phyloP scores from a whole-genome alignment of 768 basidiomycete genomes.

The Amanita phalloides region DNA sequence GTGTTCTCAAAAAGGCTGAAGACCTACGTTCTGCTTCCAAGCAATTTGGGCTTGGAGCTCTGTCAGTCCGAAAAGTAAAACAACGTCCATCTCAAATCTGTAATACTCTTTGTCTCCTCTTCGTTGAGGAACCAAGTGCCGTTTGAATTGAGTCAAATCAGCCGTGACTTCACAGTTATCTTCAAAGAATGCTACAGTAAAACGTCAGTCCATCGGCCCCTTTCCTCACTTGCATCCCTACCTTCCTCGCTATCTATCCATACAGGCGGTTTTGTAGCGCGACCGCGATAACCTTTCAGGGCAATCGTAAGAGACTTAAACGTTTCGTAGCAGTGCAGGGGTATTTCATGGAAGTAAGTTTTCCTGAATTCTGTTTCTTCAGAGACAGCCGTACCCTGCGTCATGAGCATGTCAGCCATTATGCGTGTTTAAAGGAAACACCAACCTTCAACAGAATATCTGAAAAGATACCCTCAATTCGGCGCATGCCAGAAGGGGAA shows the following conservation, averaged over 20 bases:
- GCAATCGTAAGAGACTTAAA: not conserved
- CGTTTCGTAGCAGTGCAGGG: not conserved
- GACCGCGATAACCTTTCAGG: constrained; percentile 14
- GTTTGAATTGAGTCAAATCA: constrained; percentile 10
- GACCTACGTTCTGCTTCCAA: constrained; percentile 29
- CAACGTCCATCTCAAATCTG: constrained; percentile 21
- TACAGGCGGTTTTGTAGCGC: constrained; percentile 5
- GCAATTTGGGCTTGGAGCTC: constrained; percentile 34
- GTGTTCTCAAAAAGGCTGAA: not conserved
- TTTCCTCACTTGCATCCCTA: not conserved
- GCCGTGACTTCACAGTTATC: constrained; percentile 15
- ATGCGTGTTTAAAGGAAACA: no score
- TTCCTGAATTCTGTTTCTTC: constrained; percentile 14
- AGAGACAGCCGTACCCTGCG: constrained; percentile 14
- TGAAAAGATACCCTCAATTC: constrained; percentile 5
- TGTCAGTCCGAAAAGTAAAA: constrained; percentile 32
- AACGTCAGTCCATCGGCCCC: not conserved
- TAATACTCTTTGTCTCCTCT: constrained; percentile 12
- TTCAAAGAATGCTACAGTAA: constrained; percentile 21
- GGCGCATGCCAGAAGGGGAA: not conserved
- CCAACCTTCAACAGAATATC: constrained; percentile 7
- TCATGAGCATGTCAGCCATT: not conserved
- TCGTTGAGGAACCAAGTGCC: not conserved
- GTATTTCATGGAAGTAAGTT: not conserved
- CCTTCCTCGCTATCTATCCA: constrained; percentile 14